Base-by-base conservation (phyloP, 148 eudicot genomes). In the Heliosperma pusillum region DNA sequence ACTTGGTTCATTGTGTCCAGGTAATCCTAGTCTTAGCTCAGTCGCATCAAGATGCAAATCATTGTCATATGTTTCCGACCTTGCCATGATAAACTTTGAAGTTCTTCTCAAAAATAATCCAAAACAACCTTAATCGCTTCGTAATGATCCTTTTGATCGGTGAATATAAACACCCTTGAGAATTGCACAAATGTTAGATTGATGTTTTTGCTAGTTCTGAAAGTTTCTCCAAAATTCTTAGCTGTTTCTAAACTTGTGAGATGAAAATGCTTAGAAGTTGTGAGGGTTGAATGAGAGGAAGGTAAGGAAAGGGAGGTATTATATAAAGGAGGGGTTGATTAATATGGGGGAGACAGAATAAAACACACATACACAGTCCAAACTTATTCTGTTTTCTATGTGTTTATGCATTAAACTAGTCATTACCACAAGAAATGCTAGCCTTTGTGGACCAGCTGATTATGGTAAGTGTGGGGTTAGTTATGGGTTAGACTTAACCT, bases 11-110 rank as follows among this genome's bases (percentile, higher is more conserved):
- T 79, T 80, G 44, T 82, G 72, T 16, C 93, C 91, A 0, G 89
- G 93, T 16, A 89, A 81, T 25, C 91, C 93, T 78, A 89, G 77
- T 78, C 93, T 81, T 53, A 89, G 74, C 81, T 89, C 91, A 3
- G 93, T 88, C 50, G 88, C 93, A 74, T 83, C 76, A n/a, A 89
- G 83, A 74, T 89, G 76, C 27, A 81, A 70, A 74, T 78, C 82
- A 58, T 69, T 65, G 47, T 74, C 85, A 57, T 52, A 82, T 60
- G 60, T 77, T 50, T 74, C 42, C 33, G 81, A 72, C 7, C 75
- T 77, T 79, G 82, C 87, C 87, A 85, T 85, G 36, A 73, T 70
- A 64, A 50, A 5, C 3, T 25, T 67, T 45, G 58, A 53, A 24
- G 3, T 53, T 70, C n/a, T 64, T 58, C 19, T 5, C 73, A 47